Conservation (phyloP, 2,329 filamentous ascomycete genomes). For the Reticulascus tulasneorum region DNA sequence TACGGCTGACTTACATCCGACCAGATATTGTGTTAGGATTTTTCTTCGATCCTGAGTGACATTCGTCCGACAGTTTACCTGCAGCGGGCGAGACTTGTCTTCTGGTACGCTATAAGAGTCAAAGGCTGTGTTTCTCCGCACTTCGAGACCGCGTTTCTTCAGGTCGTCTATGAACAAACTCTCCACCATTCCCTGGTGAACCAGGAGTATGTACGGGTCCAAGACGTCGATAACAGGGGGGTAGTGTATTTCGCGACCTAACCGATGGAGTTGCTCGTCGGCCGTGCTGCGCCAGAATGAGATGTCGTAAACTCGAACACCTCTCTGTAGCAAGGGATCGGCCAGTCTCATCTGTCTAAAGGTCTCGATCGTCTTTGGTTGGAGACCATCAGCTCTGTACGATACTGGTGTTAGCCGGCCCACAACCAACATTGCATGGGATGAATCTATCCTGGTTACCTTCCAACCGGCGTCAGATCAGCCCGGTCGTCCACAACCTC, state of each 20-base stretch:
- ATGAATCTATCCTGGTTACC: too few relatives aligned
- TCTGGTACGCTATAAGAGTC: slow-evolving; percentile 49
- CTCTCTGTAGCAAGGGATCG: slow-evolving; percentile 62
- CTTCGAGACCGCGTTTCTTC: slow-evolving; percentile 57
- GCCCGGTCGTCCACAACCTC: slow-evolving; percentile 65
- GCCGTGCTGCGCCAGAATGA: slow-evolving; percentile 62
- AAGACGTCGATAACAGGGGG: slow-evolving; percentile 56
- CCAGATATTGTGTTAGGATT: slow-evolving; percentile 58
- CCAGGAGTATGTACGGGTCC: slow-evolving; percentile 53
- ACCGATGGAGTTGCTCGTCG: slow-evolving; percentile 51
- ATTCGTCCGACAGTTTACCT: slow-evolving; percentile 48
- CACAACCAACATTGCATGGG: too few relatives aligned
- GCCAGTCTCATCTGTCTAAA: slow-evolving; percentile 69
- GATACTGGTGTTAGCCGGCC: slow-evolving; percentile 3
- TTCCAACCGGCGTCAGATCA: slow-evolving; percentile 63
- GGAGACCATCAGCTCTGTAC: slow-evolving; percentile 63
- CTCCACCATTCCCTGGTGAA: slow-evolving; percentile 75
- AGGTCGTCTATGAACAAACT: slow-evolving; percentile 67
- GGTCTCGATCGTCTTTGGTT: slow-evolving; percentile 76
- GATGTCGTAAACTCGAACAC: slow-evolving; percentile 70
- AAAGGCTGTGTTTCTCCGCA: slow-evolving; percentile 62
- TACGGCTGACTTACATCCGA: slow-evolving; percentile 51
- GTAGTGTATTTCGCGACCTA: slow-evolving; percentile 66
- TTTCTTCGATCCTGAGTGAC: slow-evolving; percentile 46
- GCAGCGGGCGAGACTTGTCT: slow-evolving; percentile 38